Evolutionary conservation across 2,329 filamentous ascomycete species (phyloP), one percentile per base, ranked within the genome.

Genomic region (Xylaria sp.): DNA sequence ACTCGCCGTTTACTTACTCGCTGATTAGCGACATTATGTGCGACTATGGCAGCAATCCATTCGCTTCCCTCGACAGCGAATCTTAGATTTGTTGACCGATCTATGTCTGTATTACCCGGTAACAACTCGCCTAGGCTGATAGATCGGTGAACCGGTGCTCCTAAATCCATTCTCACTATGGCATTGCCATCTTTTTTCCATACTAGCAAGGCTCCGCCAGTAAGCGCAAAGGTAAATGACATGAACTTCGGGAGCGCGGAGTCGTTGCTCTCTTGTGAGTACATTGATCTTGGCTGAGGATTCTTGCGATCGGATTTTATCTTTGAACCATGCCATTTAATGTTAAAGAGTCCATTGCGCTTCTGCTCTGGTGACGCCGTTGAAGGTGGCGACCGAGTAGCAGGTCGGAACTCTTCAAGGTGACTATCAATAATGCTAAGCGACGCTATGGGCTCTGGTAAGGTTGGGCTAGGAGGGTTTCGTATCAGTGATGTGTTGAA

Each of bases 1-100:
- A 11, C 27, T 31, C 1, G 29, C 20, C 9, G 17, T 20, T 51
- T 10, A 51, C 47, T 51, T 51, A 65, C 56, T 38, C 62, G 44
- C n/a, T 59, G 42, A 54, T 65, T n/a, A 11, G 47, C n/a, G 27
- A 61, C 31, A 10, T 54, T 65, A 38, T 65, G 47, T 53, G 62
- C 51, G 20, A 61, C 20, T 13, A 61, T 39, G 9, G 38, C 47
- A 31, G 62, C 33, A 22, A 65, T 60, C 56, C 55, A 60, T 45
- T 65, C 54, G 15, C 49, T 39, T 27, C 62, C 62, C 27, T 65
- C 62, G 5, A 53, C 62, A 10, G 39, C 62, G 27, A 60, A 65
- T 33, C 55, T 49, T 45, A 51, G 54, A 47, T 47, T 64, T 25
- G 25, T 45, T 20, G 45, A 53, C 22, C 39, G 29, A 50, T 65